phyloP scores from a whole-genome alignment of 495 filamentous ascomycete genomes.

The Paragyromitra xinjiangensis region DNA sequence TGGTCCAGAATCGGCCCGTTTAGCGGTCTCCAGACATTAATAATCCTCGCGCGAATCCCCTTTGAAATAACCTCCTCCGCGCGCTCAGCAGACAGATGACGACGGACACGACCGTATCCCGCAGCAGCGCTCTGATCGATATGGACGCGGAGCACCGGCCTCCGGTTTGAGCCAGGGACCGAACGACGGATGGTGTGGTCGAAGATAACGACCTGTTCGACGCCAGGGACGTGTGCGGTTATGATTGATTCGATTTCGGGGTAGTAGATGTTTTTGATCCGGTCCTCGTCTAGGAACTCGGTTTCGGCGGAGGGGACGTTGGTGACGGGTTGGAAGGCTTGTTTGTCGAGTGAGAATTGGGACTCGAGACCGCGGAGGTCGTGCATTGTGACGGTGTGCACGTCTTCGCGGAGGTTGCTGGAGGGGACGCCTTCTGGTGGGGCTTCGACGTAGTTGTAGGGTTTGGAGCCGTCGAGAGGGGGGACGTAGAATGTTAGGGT shows the following conservation, averaged over 20 bases:
- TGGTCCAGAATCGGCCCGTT: constrained; percentile 74
- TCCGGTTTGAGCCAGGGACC: constrained; percentile 63
- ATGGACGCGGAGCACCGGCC: constrained; percentile 76
- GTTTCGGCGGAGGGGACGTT: constrained; percentile 64
- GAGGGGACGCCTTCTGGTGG: constrained; percentile 69
- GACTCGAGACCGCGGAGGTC: constrained; percentile 74
- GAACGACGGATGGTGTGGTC: constrained; percentile 87
- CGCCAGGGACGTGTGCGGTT: constrained; percentile 68
- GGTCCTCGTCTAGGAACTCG: constrained; percentile 71
- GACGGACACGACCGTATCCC: constrained; percentile 69
- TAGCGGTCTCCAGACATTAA: constrained; percentile 88
- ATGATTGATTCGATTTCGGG: constrained; percentile 78
- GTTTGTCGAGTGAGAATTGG: constrained; percentile 72
- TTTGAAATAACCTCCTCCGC: constrained; percentile 63
- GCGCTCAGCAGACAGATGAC: constrained; percentile 66
- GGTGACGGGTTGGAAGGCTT: constrained; percentile 73
- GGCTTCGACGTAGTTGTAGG: constrained; percentile 75
- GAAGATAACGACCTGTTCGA: constrained; percentile 75
- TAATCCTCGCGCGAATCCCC: constrained; percentile 71
- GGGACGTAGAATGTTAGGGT: constrained; percentile 73
- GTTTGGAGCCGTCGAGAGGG: constrained; percentile 70
- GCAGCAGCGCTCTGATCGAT: constrained; percentile 82
- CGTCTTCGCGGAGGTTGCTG: constrained; percentile 67
- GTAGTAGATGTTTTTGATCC: constrained; percentile 77
- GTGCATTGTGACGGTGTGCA: constrained; percentile 64